These are phyloP conservation scores for Penicillium alfredii DNA, from an alignment of 495 filamentous ascomycete genomes.

Conservation along the genomic window DNA sequence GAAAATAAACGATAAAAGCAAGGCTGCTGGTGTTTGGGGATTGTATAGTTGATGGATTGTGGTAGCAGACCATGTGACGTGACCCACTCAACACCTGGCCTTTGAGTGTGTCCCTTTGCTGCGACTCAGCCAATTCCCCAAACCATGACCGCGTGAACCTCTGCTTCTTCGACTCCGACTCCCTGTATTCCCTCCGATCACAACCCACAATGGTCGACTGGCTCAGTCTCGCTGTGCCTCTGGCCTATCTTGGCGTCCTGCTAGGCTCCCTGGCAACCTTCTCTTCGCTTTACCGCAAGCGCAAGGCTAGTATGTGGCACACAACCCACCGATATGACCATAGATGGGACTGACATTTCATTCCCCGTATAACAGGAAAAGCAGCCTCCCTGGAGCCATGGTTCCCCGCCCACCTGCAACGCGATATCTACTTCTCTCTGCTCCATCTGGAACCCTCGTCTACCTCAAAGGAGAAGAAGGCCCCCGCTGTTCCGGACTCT, in stretches of 20 bases:
- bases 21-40: no score
- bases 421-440: conserved; percentile 90
- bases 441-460: conserved; percentile 72
- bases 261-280: conserved; percentile 86
- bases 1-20: no score
- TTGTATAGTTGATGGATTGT: no score
- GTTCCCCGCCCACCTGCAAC: conserved; percentile 84
- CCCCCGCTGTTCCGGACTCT: conserved; percentile 71
- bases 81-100: conserved; percentile 32
- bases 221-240: conserved; percentile 70
- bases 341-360: no score
- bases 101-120: conserved; percentile 8
- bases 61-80: conserved; percentile 1
- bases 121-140: no score
- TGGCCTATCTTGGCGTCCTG: conserved; percentile 83
- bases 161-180: conserved; percentile 5
- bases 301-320: conserved; percentile 69
- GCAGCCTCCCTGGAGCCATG: conserved; percentile 78
- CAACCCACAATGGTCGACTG: conserved; percentile 58
- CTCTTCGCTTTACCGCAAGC: conserved; percentile 84
- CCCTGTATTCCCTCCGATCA: neutral
- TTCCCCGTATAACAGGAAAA: conserved; percentile 47
- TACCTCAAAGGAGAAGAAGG: conserved; percentile 55
- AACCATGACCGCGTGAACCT: conserved; percentile 1
- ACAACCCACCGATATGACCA: neutral